Evolutionary conservation across 306 rosid species (phyloP), one percentile per base, ranked within the genome.

Genomic region (Cucumis melo): DNA sequence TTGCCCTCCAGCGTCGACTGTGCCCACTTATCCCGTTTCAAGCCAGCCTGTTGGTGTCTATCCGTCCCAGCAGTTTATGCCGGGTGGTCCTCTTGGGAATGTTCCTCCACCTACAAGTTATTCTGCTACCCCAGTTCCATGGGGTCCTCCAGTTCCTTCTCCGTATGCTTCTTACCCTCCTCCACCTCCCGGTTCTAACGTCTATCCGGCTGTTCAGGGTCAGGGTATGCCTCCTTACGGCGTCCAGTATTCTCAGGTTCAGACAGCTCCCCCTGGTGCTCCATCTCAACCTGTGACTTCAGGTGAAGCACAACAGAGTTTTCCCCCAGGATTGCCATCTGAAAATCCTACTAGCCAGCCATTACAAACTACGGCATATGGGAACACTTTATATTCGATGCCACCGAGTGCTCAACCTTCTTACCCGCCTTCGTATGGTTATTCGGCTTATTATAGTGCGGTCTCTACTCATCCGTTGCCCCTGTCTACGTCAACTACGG

Each of bases 111-210:
- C 93, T 34, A 27, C 80, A 73, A 92, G 81, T 83, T 92, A 89
- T 11, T 81, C 82, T 12, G 86, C 88, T 34, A 79, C 90, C 32
- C 96, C 96, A 13, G 92, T 92, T 71, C 97, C 99, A 20, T 94
- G 99, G 99, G 99, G 96, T 16, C 95, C 99, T 51, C 95, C 99
- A 14, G 90, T 85, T 77, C 97, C 92, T 62, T 86, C 93, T 61
- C 95, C 87, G 20, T 91, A 90, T 84, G 82, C 89, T 75, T 78
- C 90, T 66, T 94, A 90, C 64, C 88, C 92, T 24, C 98, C 94
- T n/a, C 96, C 98, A 4, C 88, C 88, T 17, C 80, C 99, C 27
- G 97, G 97, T 19, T 92, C 99, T 36, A 83, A 80, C 41, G 87
- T 94, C 91, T 94, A 90, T 82, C 92, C 96, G 15, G 87, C 88